Evolutionary conservation across 2,329 filamentous ascomycete species (phyloP).

Genomic region (Acrocalymma vagum): DNA sequence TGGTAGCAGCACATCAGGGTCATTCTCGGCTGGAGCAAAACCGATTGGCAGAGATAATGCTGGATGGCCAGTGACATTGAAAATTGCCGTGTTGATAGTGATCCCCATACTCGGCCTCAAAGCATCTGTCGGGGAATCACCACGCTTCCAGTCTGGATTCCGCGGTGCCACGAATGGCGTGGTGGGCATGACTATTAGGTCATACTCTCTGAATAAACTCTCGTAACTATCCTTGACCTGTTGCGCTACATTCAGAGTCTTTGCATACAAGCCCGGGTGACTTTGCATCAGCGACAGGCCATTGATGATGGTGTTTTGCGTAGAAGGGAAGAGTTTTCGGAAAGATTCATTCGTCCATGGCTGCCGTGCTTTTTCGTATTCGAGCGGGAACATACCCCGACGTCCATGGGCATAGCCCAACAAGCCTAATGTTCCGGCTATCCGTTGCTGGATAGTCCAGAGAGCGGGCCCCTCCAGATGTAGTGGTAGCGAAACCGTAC

Average conservation of each 20-base stretch:
- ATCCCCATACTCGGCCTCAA: slow-evolving; percentile 39
- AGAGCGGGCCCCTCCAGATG: slow-evolving; percentile 51
- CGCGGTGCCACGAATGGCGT: slow-evolving; percentile 33
- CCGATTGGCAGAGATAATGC: slow-evolving; percentile 38
- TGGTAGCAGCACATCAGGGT: slow-evolving; percentile 37
- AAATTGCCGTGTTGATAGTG: slow-evolving; percentile 38
- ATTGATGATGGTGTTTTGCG: slow-evolving; percentile 59
- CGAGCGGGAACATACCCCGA: slow-evolving; percentile 29
- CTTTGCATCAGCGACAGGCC: slow-evolving; percentile 49
- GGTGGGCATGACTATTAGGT: slow-evolving; percentile 54
- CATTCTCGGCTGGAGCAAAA: slow-evolving; percentile 30
- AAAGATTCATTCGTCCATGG: slow-evolving; percentile 60
- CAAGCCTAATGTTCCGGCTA: slow-evolving; percentile 55
- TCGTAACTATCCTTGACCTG: slow-evolving; percentile 50
- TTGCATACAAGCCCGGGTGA: slow-evolving; percentile 51
- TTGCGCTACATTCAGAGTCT: slow-evolving; percentile 51
- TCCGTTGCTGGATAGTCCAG: slow-evolving; percentile 50
- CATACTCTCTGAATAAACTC: slow-evolving; percentile 44
- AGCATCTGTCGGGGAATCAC: slow-evolving; percentile 36
- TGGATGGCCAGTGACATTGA: slow-evolving; percentile 41
- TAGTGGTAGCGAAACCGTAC: slow-evolving; percentile 33
- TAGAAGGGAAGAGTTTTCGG: slow-evolving; percentile 55
- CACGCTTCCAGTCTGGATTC: slow-evolving; percentile 32
- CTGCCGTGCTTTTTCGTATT: slow-evolving; percentile 54
- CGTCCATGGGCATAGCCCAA: slow-evolving; percentile 29